Evolutionary conservation across 2,329 filamentous ascomycete species (phyloP), one percentile per base, ranked within the genome.

Genomic region (Hortaea sp.): DNA sequence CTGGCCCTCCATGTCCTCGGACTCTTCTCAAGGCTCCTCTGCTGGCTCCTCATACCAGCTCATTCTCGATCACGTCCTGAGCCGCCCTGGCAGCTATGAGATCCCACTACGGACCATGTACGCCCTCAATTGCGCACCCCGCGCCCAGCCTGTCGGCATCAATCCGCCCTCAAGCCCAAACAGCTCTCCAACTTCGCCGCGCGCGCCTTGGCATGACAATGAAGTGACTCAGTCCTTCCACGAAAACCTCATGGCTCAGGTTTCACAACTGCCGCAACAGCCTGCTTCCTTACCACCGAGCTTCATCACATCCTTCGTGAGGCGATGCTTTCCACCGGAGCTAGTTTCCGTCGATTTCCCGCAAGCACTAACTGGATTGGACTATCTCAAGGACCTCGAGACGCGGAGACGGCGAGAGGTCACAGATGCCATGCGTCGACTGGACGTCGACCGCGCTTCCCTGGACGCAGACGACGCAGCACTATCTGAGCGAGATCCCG

Each of bases 71-170:
- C 77, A 79, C 59, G 70, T 80, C 47, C 65, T 81, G 44, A 73
- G 75, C 48, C 79, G 82, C 58, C 78, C 78, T 6, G 73, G 71
- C 56, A 76, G 71, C 54, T 82, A 83, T 58, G 80, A 83, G 56
- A 77, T 83, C 30, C 80, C 80, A 13, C 69, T 84, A 29, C 75
- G 79, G 47, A 82, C 78, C 51, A 82, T 83, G 76, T 83, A 82
- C 66, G 74, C 75, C 28, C 70, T 84, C 61, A 84, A 84, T 59
- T 79, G 75, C 50, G 73, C 75, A 12, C 72, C 77, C 12, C 72
- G 69, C 43, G 61, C 64, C 38, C 53, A 65, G 9, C 63, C 60
- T 53, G 28, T 45, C 29, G 47, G 49, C n/a, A 41, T 46, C n/a
- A 47, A 44, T 35, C 54, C 64, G 4, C 60, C 66, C 6, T 62